Evolutionary conservation across 495 filamentous ascomycete species (phyloP).

Genomic region (Aspergillus avenaceus): DNA sequence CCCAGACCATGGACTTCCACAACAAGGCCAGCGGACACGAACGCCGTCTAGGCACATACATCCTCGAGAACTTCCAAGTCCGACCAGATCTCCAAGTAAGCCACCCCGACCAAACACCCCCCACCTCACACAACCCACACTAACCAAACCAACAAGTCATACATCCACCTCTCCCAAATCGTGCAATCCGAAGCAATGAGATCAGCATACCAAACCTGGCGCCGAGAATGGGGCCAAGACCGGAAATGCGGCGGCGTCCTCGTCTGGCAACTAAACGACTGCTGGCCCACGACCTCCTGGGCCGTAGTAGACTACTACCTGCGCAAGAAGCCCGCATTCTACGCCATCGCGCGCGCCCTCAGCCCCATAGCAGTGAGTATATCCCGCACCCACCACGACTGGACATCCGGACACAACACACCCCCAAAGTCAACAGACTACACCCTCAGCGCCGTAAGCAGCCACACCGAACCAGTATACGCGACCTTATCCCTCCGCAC

Average conservation of each 20-base stretch:
- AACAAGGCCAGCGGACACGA: slow-evolving; percentile 10
- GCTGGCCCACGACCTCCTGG: slow-evolving; percentile 12
- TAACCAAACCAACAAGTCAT: not conserved
- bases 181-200: slow-evolving; percentile 10
- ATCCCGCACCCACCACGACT: not conserved
- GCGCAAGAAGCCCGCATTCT: slow-evolving; percentile 9
- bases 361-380: slow-evolving; percentile 5
- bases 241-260: slow-evolving; percentile 9
- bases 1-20: slow-evolving; percentile 9
- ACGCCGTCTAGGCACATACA: slow-evolving; percentile 6
- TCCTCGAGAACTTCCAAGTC: slow-evolving; percentile 7
- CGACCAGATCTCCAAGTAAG: not conserved
- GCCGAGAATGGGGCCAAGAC: slow-evolving; percentile 4
- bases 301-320: slow-evolving; percentile 9
- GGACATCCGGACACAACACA: slow-evolving; percentile 9
- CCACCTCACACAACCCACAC: not conserved
- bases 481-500: not conserved
- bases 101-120: not conserved
- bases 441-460: slow-evolving; percentile 8
- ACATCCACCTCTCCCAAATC: slow-evolving; percentile 8
- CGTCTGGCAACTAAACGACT: slow-evolving; percentile 13
- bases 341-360: slow-evolving; percentile 5
- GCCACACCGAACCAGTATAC: not conserved
- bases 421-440: not conserved
- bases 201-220: slow-evolving; percentile 7